Evolutionary conservation across 1,284 basidiomycete genomes (phyloP), one percentile per base, ranked within the genome.

Genomic region (Cutaneotrichosporon daszewskae): DNA sequence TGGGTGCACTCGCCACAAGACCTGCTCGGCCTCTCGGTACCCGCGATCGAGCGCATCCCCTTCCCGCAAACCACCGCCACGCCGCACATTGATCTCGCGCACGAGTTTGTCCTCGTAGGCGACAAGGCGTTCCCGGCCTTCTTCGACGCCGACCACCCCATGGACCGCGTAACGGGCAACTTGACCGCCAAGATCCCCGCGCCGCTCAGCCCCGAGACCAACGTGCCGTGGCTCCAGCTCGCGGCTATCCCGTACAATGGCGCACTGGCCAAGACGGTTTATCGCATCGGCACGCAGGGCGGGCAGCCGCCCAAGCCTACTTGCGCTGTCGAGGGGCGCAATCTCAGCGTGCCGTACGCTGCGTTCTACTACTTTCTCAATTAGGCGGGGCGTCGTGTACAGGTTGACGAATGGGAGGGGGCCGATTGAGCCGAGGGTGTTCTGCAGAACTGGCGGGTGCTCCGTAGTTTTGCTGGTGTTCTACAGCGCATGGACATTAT

Each of bases 251-350:
- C 74, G 31, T 81, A 81, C 4, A 57, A 65, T 3, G n/a, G n/a
- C n/a, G n/a, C n/a, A n/a, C 64, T 83, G 26, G 79, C 81, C 4
- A 70, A 69, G 42, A 64, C 74, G 40, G 71, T 82, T 6, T 81
- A 75, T 68, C 69, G 81, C 38, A 69, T 77, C 10, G 75, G 81
- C 56, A 84, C 81, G 9, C 71, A 73, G 18, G 74, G 71, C 26
- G 82, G 83, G n/a, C 79, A 82, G 59, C 79, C 82, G 12, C 80
- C 82, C 25, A n/a, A n/a, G n/a, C 14, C 31, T 3, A 25, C 75
- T 72, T 80, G 77, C 63, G 56, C 59, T 0, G 60, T 63, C 4
- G 75, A 74, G 26, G 68, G 72, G 9, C 44, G 62, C 25, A 48
- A 52, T 2, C 71, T 77, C 20, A 69, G 67, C 19, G 75, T 79